These are phyloP conservation scores for Candida ipomoeae DNA, from an alignment of 805 yeast species.

Conservation along the genomic window DNA sequence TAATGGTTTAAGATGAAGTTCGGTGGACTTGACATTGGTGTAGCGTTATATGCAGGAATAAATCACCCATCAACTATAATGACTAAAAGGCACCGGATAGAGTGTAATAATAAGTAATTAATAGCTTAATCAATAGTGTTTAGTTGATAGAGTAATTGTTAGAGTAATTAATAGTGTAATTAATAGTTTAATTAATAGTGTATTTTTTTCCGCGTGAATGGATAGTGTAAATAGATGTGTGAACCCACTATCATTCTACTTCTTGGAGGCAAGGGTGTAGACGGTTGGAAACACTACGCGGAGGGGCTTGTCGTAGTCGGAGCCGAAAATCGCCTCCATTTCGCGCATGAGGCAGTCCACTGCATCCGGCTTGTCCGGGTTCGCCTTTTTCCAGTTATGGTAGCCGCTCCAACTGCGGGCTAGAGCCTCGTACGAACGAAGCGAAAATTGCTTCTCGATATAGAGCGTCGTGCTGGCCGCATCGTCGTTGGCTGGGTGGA, in stretches of 20 bases:
- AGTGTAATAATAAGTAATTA: too few species aligned
- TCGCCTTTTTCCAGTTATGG: constrained; percentile 34
- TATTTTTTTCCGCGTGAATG: too few species aligned
- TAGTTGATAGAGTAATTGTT: too few species aligned
- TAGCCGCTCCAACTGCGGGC: constrained; percentile 38
- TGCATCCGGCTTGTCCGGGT: constrained; percentile 39
- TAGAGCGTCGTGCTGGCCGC: constrained; percentile 18
- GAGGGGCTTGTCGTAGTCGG: constrained; percentile 42
- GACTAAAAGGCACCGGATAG: too few species aligned
- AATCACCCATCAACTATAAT: too few species aligned
- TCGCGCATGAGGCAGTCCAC: constrained; percentile 45
- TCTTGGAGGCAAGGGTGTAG: constrained; percentile 43
- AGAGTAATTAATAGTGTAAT: too few species aligned
- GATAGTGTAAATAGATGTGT: neutral
- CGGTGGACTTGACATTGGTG: too few species aligned
- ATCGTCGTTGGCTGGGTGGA: constrained; percentile 23
- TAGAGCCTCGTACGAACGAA: constrained; percentile 22
- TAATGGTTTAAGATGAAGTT: too few species aligned
- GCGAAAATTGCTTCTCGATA: constrained; percentile 19
- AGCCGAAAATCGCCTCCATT: constrained; percentile 39
- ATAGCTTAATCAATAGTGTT: too few species aligned
- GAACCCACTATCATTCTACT: neutral
- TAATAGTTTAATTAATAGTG: too few species aligned
- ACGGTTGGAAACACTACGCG: constrained; percentile 55
- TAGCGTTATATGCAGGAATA: too few species aligned